Conservation (phyloP, 2,329 filamentous ascomycete genomes). For the Colletotrichum liaoningense region DNA sequence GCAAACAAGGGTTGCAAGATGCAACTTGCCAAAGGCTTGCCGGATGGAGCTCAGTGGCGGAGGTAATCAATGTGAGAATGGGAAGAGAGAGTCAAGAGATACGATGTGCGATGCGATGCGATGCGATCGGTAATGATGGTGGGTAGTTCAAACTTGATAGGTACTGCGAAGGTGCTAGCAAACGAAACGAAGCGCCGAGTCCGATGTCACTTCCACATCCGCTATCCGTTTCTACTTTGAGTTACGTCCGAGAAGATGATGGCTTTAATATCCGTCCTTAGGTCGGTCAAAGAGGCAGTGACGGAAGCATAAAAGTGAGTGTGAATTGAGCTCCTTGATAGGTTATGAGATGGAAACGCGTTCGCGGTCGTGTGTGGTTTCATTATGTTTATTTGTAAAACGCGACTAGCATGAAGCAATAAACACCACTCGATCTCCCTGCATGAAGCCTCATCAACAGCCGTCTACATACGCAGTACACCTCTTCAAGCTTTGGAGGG, state of each 20-base stretch:
- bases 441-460: background rate
- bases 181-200: background rate
- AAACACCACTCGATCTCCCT: slow-evolving; percentile 1
- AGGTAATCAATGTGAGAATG: slow-evolving; percentile 13
- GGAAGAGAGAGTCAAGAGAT: background rate
- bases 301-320: background rate
- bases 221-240: background rate
- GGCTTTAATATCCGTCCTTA: background rate
- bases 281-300: background rate
- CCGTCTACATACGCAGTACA: background rate
- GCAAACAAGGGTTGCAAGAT: background rate
- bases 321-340: background rate
- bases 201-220: background rate
- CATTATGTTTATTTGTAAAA: slow-evolving; percentile 18
- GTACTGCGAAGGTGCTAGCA: background rate
- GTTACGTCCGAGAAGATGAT: slow-evolving; percentile 1
- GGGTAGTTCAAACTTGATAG: background rate
- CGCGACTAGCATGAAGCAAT: slow-evolving; percentile 22
- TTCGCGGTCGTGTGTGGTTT: slow-evolving; percentile 10
- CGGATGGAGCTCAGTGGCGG: slow-evolving; percentile 13
- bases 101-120: background rate
- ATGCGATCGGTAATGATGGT: slow-evolving; percentile 15
- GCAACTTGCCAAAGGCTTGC: background rate
- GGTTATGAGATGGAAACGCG: slow-evolving; percentile 5
- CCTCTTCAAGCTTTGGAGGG: background rate